These are phyloP conservation scores for Glonium stellatum DNA, from an alignment of 495 filamentous ascomycete species.

Conservation along the genomic window DNA sequence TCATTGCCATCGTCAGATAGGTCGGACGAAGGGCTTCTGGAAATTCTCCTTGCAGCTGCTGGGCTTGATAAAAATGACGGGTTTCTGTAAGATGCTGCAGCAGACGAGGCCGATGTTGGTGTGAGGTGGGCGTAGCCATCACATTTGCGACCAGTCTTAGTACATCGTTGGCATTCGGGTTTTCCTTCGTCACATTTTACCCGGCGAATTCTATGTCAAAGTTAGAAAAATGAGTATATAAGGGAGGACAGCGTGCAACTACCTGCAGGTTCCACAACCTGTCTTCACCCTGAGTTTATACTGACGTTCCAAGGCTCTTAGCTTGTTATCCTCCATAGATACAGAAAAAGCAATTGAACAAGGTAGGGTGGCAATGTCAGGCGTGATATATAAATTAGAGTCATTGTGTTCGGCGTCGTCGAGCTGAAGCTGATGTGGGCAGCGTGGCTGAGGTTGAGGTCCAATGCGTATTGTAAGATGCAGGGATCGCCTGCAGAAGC, in stretches of 20 bases:
- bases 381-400: no score
- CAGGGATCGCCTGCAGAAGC: no score
- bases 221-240: background rate
- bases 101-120: slow-evolving; percentile 10
- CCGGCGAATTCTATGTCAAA: slow-evolving; percentile 16
- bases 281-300: slow-evolving; percentile 5
- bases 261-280: slow-evolving; percentile 4
- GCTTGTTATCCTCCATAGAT: background rate
- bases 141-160: slow-evolving; percentile 25
- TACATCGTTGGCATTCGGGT: slow-evolving; percentile 24
- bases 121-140: slow-evolving; percentile 23
- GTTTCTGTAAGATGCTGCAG: slow-evolving; percentile 21
- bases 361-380: no score
- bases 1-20: slow-evolving; percentile 18
- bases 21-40: slow-evolving; percentile 19
- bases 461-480: no score
- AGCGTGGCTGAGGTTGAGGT: no score
- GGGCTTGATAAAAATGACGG: slow-evolving; percentile 23
- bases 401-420: no score
- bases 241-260: background rate
- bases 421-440: no score
- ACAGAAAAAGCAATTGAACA: no score
- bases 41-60: slow-evolving; percentile 2
- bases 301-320: background rate
- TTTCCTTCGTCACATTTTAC: slow-evolving; percentile 30